A percentile compares a stretch with the other conserved stretches of the same genome.
Conservation (phyloP, 106 monocot genomes). For the Dendrobium huoshanense region DNA sequence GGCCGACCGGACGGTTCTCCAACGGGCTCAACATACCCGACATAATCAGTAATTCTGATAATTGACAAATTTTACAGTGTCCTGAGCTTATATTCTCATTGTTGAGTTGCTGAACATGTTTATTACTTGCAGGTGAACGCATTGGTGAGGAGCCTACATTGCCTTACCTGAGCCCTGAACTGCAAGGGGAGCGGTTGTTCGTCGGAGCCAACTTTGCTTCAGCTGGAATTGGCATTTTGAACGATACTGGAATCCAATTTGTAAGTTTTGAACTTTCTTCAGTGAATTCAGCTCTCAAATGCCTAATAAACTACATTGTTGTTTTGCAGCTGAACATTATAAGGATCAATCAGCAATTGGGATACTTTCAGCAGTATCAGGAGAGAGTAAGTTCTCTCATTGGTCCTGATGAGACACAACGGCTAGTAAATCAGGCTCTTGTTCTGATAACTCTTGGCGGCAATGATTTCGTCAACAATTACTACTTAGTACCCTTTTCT, state of each 20-base stretch:
- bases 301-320: not conserved
- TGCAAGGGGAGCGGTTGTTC: constrained; percentile 46
- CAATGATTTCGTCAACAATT: constrained; percentile 84
- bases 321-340: constrained; percentile 61
- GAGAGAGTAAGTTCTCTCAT: constrained; percentile 37
- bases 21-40: constrained; percentile 86
- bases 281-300: too few relatives aligned
- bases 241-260: constrained; percentile 83
- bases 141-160: constrained; percentile 58
- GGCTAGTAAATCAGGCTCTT: constrained; percentile 41
- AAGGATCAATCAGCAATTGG: constrained; percentile 46
- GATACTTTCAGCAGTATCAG: constrained; percentile 69
- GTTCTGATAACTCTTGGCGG: constrained; percentile 73
- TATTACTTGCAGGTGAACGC: constrained; percentile 32
- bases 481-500: constrained; percentile 65
- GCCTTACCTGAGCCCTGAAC: constrained; percentile 69
- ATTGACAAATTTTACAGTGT: not conserved
- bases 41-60: constrained; percentile 49
- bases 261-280: constrained; percentile 18
- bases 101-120: not conserved
- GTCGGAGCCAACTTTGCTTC: constrained; percentile 80
- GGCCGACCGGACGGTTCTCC: constrained; percentile 72
- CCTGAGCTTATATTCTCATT: not conserved
- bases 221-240: constrained; percentile 73
- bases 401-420: constrained; percentile 23